phyloP scores from a whole-genome alignment of 352 stramenopile genomes.

The Phytophthora hibernalis region DNA sequence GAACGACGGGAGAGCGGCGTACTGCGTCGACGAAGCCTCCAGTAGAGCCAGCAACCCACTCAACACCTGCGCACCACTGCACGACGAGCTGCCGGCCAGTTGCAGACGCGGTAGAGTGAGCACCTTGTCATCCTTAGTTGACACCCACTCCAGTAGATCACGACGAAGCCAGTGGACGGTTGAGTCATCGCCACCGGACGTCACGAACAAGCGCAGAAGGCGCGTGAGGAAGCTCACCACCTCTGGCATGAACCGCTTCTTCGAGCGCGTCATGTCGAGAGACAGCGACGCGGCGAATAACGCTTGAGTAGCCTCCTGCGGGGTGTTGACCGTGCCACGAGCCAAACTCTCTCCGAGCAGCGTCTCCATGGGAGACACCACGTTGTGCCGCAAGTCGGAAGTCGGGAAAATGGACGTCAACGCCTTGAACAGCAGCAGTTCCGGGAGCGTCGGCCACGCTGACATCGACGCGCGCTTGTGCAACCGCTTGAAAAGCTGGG shows the following conservation, averaged over 20 bases:
- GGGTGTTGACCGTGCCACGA: conserved; percentile 71
- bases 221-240: conserved; percentile 60
- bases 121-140: conserved; percentile 20
- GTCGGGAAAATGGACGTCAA: conserved; percentile 93
- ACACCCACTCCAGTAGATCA: conserved; percentile 56
- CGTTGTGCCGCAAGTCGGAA: conserved; percentile 94
- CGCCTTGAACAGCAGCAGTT: conserved; percentile 92
- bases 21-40: conserved; percentile 55
- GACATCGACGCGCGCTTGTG: conserved; percentile 59
- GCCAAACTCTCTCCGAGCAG: conserved; percentile 91
- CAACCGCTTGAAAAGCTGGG: conserved; percentile 91
- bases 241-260: conserved; percentile 93
- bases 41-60: conserved; percentile 56
- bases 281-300: conserved; percentile 78
- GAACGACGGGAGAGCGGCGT: conserved; percentile 71
- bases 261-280: conserved; percentile 84
- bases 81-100: conserved; percentile 51
- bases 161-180: conserved; percentile 55
- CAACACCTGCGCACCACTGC: conserved; percentile 54
- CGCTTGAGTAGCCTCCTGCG: conserved; percentile 84
- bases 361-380: conserved; percentile 93
- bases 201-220: conserved; percentile 60
- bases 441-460: conserved; percentile 88
- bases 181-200: conserved; percentile 20
- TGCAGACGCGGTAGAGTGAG: conserved; percentile 48